Base-by-base conservation (phyloP, 225 moss, liverwort and hornwort species). In the Pleurozium schreberi region DNA sequence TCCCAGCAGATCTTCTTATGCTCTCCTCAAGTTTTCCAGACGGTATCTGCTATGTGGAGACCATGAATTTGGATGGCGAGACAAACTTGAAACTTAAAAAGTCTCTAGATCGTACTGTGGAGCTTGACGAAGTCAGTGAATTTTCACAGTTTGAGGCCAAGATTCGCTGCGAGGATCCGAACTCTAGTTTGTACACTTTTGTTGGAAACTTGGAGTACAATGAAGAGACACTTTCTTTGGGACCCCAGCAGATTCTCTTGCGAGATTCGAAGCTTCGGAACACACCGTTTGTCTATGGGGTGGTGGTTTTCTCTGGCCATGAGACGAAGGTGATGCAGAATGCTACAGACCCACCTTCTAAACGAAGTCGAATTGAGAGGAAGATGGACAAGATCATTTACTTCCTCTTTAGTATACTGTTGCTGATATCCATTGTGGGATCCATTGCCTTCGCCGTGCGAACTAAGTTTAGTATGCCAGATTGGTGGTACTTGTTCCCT, bases 251-350 rank as follows among this genome's bases (percentile, higher is more conserved):
- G 88, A 91, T 99, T 67, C 86, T 99, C 80, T 87, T 99, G 85
- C 94, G 99, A 80, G 99, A 97, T 79, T 99, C 99, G 17, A 99
- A 99, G 93, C 96, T 99, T 34, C 96, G 99, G 70, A 99, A 99
- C 47, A 99, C 97, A 25, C 95, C 94, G 21, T 96, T 93, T 63
- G 86, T 97, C 13, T 99, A 95, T 82, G 99, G 99, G 36, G 95
- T 96, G 69, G 99, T 99, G 52, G 58, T 99, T 20, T 99, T 99
- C 64, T 93, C 95, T 77, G 99, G 99, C 22, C 99, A 99, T 86
- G 99, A 99, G 74, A 99, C 99, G 36, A 99, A 99, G 90, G 99
- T 99, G 55, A 97, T 99, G 99, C 94, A 96, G 90, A 99, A 99
- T 90, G 95, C 97, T 18, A 97, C 99, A 17, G 99, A 96, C 50